Evolutionary conservation across 495 filamentous ascomycete species (phyloP), one percentile per base, ranked within the genome.

Genomic region (Aspergillus bridgeri): DNA sequence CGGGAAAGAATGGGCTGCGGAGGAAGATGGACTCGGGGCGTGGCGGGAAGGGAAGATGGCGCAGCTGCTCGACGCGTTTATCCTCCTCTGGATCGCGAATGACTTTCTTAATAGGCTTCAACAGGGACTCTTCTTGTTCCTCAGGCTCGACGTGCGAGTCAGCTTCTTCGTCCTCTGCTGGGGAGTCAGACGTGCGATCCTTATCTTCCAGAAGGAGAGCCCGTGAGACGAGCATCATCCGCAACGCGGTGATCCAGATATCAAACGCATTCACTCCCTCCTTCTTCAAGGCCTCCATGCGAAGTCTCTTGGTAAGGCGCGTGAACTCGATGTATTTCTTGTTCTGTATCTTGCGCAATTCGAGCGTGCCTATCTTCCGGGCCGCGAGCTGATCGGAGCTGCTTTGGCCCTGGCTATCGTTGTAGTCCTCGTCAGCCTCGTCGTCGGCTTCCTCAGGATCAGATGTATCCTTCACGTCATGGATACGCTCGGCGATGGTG

Each of bases 401-500:
- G 29, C 17, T 13, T 13, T 21, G 20, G 0, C 19, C 51, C 22
- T 50, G 19, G 17, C 20, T 13, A 42, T 44, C 15, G 21, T 55
- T 52, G 4, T 45, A 27, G 19, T 55, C 48, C 6, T 63, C 47
- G 20, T 48, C 23, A 5, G 42, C 48, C 5, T 62, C 54, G 9
- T 33, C 43, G 0, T 56, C 57, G 2, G 38, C 47, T 0, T 55
- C 57, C 5, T 62, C 46, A 1, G 64, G 61, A 22, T 60, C 65
- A 6, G 56, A 48, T 6, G 53, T 42, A 15, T 52, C 19, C 17
- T 60, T 60, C 15, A 20, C 11, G 15, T 63, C 49, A 13, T 62
- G 60, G 38, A 70, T 45, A 63, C 80, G 79, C 46, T 82, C 73
- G 0, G 79, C 69, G 20, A 89, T 73, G 51, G 83, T 75, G 55